Evolutionary conservation across 2,329 filamentous ascomycete species (phyloP), one percentile per base, ranked within the genome.

Genomic region (Penicillium sclerotigenum): DNA sequence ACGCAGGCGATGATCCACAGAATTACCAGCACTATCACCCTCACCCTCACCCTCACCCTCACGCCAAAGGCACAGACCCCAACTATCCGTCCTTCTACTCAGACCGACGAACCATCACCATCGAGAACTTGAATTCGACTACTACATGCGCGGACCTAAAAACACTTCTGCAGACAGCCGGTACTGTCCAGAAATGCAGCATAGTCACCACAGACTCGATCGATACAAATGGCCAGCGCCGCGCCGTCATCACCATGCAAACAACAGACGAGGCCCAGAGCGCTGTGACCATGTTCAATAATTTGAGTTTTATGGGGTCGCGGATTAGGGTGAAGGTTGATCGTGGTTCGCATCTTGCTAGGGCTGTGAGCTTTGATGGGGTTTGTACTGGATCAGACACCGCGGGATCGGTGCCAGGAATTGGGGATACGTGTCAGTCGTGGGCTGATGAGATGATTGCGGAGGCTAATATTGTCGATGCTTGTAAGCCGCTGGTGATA

Each of bases 321-420:
- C 68, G 60, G 10, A 72, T 76, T 31, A 61, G 68, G 29, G 69
- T 76, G 7, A 64, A 67, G 47, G 57, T 75, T 47, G 68, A 73
- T 48, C 62, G 61, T 20, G 48, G 46, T 1, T 26, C 18, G 16
- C 29, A 26, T 24, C 22, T 33, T 4, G 33, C n/a, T 3, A 16
- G 28, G 28, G 18, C 16, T 8, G 28, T 14, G 13, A 43, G 20
- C 11, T 34, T 34, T 18, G 37, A 51, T 26, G 18, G 11, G 4
- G 11, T 14, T 29, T 20, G 20, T 33, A n/a, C 1, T 29, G 46
- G 29, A 5, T 42, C 37, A 11, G 52, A 34, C 4, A 33, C n/a
- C 13, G 38, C 28, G 16, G 38, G 24, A 1, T 52, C 38, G 29
- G 28, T 36, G 11, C 18, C 18, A 0, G 48, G 8, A 1, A 28